These are phyloP conservation scores for Gonium pectorale DNA, from an alignment of 139 green algal genomes.

Conservation along the genomic window DNA sequence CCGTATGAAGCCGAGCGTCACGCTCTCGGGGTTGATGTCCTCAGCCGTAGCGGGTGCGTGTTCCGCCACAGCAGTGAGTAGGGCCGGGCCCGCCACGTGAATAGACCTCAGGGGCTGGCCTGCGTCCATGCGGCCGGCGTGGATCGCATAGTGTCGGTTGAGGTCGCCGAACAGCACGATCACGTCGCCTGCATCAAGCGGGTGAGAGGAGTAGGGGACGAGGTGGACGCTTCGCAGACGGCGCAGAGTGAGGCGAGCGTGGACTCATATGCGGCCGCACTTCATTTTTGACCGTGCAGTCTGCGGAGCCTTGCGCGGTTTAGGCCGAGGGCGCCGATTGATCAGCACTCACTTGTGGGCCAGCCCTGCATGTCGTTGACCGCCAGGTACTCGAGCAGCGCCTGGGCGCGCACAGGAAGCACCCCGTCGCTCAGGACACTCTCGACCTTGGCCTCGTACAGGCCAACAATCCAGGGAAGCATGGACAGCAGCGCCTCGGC, in stretches of 20 bases:
- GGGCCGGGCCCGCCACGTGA: background rate
- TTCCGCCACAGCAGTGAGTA: background rate
- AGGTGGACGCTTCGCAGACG: background rate
- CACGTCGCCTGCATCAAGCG: background rate
- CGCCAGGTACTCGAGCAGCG: background rate
- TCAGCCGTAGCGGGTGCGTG: background rate
- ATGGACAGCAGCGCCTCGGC: background rate
- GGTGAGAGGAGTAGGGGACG: background rate
- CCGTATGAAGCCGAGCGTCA: constrained; percentile 1
- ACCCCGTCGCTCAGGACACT: background rate
- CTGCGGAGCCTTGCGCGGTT: background rate
- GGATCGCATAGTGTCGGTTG: constrained; percentile 1
- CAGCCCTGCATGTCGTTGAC: constrained; percentile 1
- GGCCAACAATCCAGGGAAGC: background rate
- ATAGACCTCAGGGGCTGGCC: background rate
- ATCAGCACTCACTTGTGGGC: constrained; percentile 2
- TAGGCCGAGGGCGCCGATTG: background rate
- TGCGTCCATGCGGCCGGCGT: constrained; percentile 11
- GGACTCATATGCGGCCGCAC: background rate
- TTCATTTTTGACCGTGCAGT: background rate
- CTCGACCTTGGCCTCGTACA: constrained; percentile 9
- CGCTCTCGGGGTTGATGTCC: background rate
- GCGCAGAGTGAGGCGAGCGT: background rate
- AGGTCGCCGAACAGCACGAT: constrained; percentile 5
- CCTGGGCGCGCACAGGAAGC: background rate